Conservation (phyloP, 1,284 basidiomycete genomes). For the Coriolopsis trogii region DNA sequence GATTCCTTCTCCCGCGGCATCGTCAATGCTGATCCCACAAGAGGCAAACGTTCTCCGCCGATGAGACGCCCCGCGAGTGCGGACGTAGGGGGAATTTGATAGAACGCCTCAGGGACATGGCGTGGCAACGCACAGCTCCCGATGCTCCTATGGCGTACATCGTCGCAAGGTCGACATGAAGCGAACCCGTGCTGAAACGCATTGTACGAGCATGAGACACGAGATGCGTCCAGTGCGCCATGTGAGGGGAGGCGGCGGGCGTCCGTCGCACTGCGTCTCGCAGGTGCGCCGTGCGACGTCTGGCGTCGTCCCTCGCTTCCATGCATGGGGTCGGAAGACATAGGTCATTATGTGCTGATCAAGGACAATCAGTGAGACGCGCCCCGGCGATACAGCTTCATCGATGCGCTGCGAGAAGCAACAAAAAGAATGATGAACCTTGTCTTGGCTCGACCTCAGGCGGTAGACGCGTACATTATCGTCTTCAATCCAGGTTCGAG, state of each 20-base stretch:
- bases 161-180: background rate
- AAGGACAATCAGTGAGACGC: constrained; percentile 15
- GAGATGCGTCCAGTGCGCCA: too few relatives aligned
- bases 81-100: constrained; percentile 17
- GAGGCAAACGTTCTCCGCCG: constrained; percentile 18
- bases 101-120: constrained; percentile 15
- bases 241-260: too few relatives aligned
- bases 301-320: constrained; percentile 11
- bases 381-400: constrained; percentile 17
- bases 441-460: background rate
- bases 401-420: constrained; percentile 17
- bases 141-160: too few relatives aligned
- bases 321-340: constrained; percentile 6
- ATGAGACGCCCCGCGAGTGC: constrained; percentile 15
- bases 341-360: constrained; percentile 4
- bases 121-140: too few relatives aligned
- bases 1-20: constrained; percentile 22
- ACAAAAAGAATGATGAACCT: constrained; percentile 15
- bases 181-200: constrained; percentile 16
- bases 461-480: constrained; percentile 12
- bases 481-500: too few relatives aligned
- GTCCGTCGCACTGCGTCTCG: too few relatives aligned
- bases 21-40: constrained; percentile 11
- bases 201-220: constrained; percentile 2
- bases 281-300: too few relatives aligned